Conservation (phyloP, 306 rosid species). For the Begonia masoniana region DNA sequence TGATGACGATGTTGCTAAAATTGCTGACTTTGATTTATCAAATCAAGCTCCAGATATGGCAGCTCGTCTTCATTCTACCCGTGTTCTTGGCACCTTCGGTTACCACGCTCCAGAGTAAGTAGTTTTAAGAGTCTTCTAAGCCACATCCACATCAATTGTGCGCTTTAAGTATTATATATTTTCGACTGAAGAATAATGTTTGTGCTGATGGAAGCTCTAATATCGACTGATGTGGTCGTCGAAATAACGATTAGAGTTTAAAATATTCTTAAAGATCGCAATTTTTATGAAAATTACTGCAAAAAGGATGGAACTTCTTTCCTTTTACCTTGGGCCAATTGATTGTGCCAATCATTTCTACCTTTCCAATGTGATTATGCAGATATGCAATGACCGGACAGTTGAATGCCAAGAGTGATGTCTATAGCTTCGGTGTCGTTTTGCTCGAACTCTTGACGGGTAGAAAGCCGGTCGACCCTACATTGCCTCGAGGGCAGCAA, state of each 20-base stretch:
- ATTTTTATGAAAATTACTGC: no score
- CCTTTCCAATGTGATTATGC: neutral
- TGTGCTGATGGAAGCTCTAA: no score
- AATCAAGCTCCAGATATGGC: slow-evolving; percentile 89
- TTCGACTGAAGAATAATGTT: no score
- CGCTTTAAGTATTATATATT: no score
- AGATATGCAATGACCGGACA: slow-evolving; percentile 90
- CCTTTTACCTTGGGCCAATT: neutral
- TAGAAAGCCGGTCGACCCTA: slow-evolving; percentile 87
- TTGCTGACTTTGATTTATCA: slow-evolving; percentile 82
- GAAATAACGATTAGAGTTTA: no score
- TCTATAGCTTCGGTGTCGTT: slow-evolving; percentile 83
- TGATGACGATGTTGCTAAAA: slow-evolving; percentile 70
- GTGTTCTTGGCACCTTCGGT: slow-evolving; percentile 90
- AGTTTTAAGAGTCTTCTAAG: slow-evolving; percentile 1
- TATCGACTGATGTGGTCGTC: no score
- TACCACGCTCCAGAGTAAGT: slow-evolving; percentile 97
- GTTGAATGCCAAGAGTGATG: slow-evolving; percentile 84
- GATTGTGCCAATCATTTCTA: no score
- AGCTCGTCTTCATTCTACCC: slow-evolving; percentile 83
- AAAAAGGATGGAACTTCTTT: no score
- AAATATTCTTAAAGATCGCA: no score
- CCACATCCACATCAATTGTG: no score
- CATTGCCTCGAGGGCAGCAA: slow-evolving; percentile 88
- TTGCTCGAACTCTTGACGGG: slow-evolving; percentile 89